Evolutionary conservation across 148 eudicot species (phyloP).

Genomic region (Euryodendron excelsum): DNA sequence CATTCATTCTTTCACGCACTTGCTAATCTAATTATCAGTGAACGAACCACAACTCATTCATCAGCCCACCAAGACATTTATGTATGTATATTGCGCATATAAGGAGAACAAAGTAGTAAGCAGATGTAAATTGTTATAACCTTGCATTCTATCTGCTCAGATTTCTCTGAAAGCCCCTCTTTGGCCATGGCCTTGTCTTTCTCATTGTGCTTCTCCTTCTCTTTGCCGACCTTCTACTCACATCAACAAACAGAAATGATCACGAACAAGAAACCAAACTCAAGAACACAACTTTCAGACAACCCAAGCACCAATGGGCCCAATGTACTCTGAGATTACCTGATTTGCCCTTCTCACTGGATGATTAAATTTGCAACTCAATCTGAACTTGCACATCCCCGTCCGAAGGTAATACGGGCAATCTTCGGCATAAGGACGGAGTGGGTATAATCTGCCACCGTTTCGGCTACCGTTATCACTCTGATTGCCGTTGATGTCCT

Average conservation of each 20-base stretch:
- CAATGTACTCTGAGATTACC: conserved; percentile 24
- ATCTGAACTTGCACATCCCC: conserved; percentile 63
- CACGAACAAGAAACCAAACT: not conserved
- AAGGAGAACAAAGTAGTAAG: not conserved
- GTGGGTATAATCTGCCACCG: conserved; percentile 25
- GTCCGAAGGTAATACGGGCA: conserved; percentile 55
- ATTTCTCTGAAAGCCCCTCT: conserved; percentile 21
- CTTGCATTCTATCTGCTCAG: conserved; percentile 56
- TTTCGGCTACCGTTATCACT: not conserved
- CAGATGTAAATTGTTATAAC: conserved; percentile 22
- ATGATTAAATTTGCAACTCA: conserved; percentile 57
- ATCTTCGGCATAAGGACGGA: conserved; percentile 45
- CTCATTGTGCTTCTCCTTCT: conserved; percentile 18
- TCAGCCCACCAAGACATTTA: not conserved
- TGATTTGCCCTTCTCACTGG: conserved; percentile 35
- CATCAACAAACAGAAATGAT: not conserved
- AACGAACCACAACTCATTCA: not conserved
- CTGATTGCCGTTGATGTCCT: not conserved
- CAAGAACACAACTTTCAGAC: not conserved
- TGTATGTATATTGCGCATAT: not conserved
- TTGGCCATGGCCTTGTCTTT: conserved; percentile 4
- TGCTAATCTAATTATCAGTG: not conserved
- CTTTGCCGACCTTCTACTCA: conserved; percentile 23
- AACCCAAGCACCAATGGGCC: not conserved
- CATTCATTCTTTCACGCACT: not conserved